These are phyloP conservation scores for Macrophomina phaseolina DNA, from an alignment of 2,329 filamentous ascomycete genomes.

Conservation along the genomic window DNA sequence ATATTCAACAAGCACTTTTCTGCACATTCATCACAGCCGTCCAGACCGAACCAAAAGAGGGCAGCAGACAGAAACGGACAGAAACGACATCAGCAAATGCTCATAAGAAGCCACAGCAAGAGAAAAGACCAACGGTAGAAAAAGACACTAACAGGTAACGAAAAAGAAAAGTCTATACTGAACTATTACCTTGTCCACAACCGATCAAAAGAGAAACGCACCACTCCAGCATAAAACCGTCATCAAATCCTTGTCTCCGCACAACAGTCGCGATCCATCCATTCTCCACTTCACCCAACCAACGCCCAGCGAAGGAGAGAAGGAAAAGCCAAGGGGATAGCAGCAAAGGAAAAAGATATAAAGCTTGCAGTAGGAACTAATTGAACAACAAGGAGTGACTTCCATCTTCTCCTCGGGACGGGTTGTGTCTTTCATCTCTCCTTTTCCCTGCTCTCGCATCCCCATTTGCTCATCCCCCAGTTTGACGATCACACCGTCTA, in stretches of 20 bases:
- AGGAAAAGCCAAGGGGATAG: not conserved
- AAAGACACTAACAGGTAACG: not conserved
- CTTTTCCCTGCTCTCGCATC: no score
- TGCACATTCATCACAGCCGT: no score
- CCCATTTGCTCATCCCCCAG: no score
- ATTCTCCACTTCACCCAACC: not conserved
- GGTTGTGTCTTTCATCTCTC: no score
- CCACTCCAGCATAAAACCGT: not conserved
- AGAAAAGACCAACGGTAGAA: not conserved
- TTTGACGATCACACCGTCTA: no score
- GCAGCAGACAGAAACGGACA: no score
- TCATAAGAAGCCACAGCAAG: not conserved
- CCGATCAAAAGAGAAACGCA: not conserved
- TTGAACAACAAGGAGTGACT: not conserved
- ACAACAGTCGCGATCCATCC: not conserved
- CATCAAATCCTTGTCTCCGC: not conserved
- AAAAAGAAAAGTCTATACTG: constrained; percentile 10
- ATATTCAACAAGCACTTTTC: no score
- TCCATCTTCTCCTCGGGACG: not conserved
- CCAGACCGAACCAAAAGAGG: no score
- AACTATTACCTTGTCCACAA: not conserved
- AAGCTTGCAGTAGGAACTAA: not conserved
- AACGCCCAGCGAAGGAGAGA: constrained; percentile 15
- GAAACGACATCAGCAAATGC: no score
- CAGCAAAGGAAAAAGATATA: not conserved